A percentile compares a stretch with the other conserved stretches of the same genome.
These are phyloP conservation scores for Rhodotorula kratochvilovae DNA, from an alignment of 768 basidiomycete species.

Conservation along the genomic window DNA sequence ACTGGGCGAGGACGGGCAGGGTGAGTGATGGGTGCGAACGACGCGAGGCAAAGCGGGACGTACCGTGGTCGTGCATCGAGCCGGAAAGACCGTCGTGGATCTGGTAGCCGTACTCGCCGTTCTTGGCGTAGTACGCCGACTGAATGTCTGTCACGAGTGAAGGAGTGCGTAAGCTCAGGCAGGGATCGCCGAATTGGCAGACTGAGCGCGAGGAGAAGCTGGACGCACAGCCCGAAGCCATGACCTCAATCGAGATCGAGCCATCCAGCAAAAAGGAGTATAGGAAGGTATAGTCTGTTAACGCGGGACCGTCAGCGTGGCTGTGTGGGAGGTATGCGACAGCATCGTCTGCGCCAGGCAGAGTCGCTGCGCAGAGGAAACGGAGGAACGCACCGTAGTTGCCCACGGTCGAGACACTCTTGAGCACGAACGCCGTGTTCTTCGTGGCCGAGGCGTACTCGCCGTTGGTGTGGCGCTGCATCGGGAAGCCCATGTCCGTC, in stretches of 20 bases:
- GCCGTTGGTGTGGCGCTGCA: constrained; percentile 42
- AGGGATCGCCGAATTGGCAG: no score
- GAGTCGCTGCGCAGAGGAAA: neutral
- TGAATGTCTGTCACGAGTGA: no score
- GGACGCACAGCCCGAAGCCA: constrained; percentile 41
- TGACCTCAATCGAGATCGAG: constrained; percentile 28
- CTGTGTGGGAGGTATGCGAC: neutral
- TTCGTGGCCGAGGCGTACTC: constrained; percentile 41
- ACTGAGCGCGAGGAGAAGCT: no score
- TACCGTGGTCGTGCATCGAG: constrained; percentile 41
- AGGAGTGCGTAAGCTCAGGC: no score
- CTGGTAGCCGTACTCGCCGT: constrained; percentile 42
- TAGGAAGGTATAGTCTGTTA: constrained; percentile 1
- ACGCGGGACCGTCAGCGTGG: neutral
- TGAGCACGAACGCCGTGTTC: constrained; percentile 38
- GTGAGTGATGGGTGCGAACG: no score
- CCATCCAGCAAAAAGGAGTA: constrained; percentile 41
- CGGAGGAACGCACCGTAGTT: constrained; percentile 8
- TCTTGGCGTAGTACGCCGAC: constrained; percentile 13
- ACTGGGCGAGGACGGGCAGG: neutral
- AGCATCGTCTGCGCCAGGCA: no score
- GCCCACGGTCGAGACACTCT: constrained; percentile 35
- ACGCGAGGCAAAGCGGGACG: no score
- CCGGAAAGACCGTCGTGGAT: constrained; percentile 42
- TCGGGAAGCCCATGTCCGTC: constrained; percentile 40